Conservation (phyloP, 306 rosid species). For the Quercus rubra region DNA sequence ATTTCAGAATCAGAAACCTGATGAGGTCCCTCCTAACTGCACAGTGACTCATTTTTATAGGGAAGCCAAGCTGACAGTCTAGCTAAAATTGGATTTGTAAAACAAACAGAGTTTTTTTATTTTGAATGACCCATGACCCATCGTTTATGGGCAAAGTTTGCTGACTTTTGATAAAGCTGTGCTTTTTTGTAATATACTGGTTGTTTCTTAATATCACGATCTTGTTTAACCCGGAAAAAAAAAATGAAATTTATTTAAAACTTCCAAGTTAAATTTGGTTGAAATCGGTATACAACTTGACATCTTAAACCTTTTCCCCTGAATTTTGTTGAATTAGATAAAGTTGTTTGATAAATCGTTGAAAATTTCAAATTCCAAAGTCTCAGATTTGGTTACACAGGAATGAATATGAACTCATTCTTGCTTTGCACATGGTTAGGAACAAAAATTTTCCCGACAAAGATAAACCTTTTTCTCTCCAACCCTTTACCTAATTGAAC, state of each 20-base stretch:
- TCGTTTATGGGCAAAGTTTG: fast-evolving
- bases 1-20: no score
- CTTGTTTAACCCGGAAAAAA: background rate
- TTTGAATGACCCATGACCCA: no score
- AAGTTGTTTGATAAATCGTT: background rate
- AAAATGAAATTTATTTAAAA: background rate
- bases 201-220: background rate
- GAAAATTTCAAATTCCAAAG: background rate
- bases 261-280: background rate
- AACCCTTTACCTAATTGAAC: no score
- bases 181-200: no score
- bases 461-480: no score
- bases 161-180: no score
- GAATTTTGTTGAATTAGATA: background rate
- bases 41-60: no score
- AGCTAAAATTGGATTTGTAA: no score
- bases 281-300: background rate
- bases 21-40: no score
- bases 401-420: background rate
- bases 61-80: no score
- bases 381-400: background rate
- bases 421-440: background rate
- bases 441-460: background rate
- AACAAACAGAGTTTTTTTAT: no score
- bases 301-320: background rate